Conservation (phyloP, 306 rosid genomes). For the Castanospermum australe region DNA sequence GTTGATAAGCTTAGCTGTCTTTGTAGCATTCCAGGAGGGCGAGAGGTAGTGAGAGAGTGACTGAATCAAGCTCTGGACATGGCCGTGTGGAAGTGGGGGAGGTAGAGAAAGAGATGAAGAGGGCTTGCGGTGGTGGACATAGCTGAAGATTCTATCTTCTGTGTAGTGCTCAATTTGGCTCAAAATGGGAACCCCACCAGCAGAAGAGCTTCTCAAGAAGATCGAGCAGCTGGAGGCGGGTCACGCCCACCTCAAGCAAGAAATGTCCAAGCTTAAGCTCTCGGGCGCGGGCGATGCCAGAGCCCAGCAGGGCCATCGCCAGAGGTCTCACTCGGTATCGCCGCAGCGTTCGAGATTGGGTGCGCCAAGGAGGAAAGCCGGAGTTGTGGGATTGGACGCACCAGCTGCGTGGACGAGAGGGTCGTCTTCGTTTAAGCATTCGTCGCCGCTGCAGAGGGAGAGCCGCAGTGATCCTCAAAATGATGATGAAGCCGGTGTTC, state of each 20-base stretch:
- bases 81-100: not conserved
- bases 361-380: slow-evolving; percentile 36
- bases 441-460: slow-evolving; percentile 87
- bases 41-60: not conserved
- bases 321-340: slow-evolving; percentile 82
- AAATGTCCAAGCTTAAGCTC: slow-evolving; percentile 75
- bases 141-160: not conserved
- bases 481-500: slow-evolving; percentile 26
- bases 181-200: slow-evolving; percentile 64
- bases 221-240: slow-evolving; percentile 79
- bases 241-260: slow-evolving; percentile 72
- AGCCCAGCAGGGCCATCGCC: slow-evolving; percentile 38
- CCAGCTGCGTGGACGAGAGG: slow-evolving; percentile 43
- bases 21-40: not conserved
- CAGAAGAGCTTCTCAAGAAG: slow-evolving; percentile 78
- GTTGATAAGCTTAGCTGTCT: slow-evolving; percentile 10
- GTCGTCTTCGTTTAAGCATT: slow-evolving; percentile 57
- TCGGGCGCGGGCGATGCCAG: slow-evolving; percentile 29
- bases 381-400: slow-evolving; percentile 26
- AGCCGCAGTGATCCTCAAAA: slow-evolving; percentile 50
- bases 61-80: not conserved
- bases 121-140: not conserved
- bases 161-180: not conserved
- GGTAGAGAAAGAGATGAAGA: not conserved
- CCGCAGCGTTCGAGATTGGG: slow-evolving; percentile 78